Evolutionary conservation across 352 stramenopile species (phyloP), one percentile per base, ranked within the genome.

Genomic region (Phytophthora niederhauseri): DNA sequence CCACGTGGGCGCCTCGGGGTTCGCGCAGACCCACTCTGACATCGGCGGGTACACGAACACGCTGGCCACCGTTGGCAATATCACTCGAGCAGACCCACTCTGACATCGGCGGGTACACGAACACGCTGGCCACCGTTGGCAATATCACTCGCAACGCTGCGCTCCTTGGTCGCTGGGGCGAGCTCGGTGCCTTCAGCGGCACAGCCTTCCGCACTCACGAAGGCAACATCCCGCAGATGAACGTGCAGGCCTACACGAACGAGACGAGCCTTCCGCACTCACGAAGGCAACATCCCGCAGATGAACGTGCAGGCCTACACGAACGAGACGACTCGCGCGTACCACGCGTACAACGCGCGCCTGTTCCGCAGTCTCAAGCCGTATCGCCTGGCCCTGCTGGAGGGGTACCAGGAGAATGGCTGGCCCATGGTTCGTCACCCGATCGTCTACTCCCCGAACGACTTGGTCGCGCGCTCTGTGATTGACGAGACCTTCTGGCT

Each of bases 401-500:
- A 76, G 6, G 41, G 66, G 36, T 73, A 76, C 24, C 64, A 72
- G 26, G 8, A 52, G 20, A 64, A 54, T n/a, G 68, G 64, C 34
- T 72, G 68, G 68, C 63, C 68, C 19, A 53, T 75, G 0, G 62
- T 75, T 48, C 68, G 68, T 36, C 68, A 76, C 20, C 68, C 63
- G 12, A 64, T 72, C 28, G 65, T 72, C 8, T 76, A 70, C 48
- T 68, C 68, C 7, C 64, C 57, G 30, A 72, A 68, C 38, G 54
- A 72, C 20, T 65, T 64, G 22, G 30, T 59, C n/a, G 58, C 57
- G 12, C 51, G 53, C 14, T 19, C 38, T 15, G 57, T 72, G 22
- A 66, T 76, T n/a, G 69, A 76, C 31, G 68, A 72, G 38, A 66
- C 52, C 6, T 75, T 76, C 55, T 76, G 68, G 68, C 51, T 72